These are phyloP conservation scores for Suhomyces coccinellae DNA, from an alignment of 1,139 yeast species.

Conservation along the genomic window DNA sequence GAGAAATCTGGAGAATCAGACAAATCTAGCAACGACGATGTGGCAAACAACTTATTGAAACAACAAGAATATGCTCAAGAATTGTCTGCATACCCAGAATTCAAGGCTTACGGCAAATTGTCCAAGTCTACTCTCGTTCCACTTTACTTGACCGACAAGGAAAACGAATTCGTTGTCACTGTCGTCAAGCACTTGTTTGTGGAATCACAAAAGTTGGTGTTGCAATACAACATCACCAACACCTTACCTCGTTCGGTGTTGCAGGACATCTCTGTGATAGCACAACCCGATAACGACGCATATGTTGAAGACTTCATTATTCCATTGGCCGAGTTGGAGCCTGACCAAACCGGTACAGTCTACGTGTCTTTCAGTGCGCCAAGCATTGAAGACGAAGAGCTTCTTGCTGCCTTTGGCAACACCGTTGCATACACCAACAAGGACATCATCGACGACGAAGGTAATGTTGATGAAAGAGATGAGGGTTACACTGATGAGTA, in stretches of 20 bases:
- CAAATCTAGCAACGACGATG: constrained; percentile 22
- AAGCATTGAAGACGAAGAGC: constrained; percentile 36
- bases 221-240: constrained; percentile 83
- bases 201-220: constrained; percentile 65
- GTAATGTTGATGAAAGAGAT: constrained; percentile 64
- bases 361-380: constrained; percentile 77
- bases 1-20: constrained; percentile 20
- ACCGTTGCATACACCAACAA: constrained; percentile 73
- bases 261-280: constrained; percentile 75
- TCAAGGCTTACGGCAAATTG: constrained; percentile 68
- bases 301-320: constrained; percentile 72
- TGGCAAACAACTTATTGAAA: constrained; percentile 47
- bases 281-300: constrained; percentile 61
- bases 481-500: constrained; percentile 95
- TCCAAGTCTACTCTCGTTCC: constrained; percentile 65
- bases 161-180: constrained; percentile 88
- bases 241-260: constrained; percentile 77
- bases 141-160: constrained; percentile 81
- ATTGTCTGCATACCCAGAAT: constrained; percentile 66
- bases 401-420: constrained; percentile 62
- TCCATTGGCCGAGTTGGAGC: constrained; percentile 71
- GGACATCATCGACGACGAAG: constrained; percentile 77
- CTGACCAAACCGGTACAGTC: constrained; percentile 70
- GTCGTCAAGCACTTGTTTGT: constrained; percentile 80
- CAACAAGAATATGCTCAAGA: constrained; percentile 68